Evolutionary conservation across 1,284 basidiomycete species (phyloP).

Genomic region (Abortiporus biennis): DNA sequence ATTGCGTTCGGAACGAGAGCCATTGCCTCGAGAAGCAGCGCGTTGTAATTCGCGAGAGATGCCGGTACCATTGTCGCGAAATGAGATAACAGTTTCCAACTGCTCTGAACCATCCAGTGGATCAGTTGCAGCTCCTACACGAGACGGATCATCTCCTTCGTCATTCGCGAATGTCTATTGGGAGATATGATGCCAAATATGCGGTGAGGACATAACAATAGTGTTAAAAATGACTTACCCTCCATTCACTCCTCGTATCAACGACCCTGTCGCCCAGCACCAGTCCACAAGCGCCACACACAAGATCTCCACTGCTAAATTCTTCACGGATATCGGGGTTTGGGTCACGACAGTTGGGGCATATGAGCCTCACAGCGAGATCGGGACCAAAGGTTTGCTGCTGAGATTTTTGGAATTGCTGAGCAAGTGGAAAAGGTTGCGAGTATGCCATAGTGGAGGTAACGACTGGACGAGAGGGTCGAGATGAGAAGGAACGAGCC

Average conservation of each 20-base stretch:
- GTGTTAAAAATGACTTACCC: conserved; percentile 52
- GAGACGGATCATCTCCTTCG: conserved; percentile 98
- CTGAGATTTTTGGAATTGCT: conserved; percentile 37
- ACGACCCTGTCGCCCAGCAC: conserved; percentile 95
- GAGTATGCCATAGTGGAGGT: conserved; percentile 38
- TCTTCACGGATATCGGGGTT: conserved; percentile 95
- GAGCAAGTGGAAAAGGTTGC: conserved; percentile 71
- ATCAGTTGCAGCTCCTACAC: conserved; percentile 96
- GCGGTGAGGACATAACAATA: conserved; percentile 11
- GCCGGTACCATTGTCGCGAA: conserved; percentile 91
- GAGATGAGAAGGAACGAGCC: conserved; percentile 4
- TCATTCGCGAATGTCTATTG: conserved; percentile 96
- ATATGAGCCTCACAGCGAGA: conserved; percentile 86
- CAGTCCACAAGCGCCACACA: conserved; percentile 94
- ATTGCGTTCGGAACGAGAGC: conserved; percentile 77
- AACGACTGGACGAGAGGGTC: conserved; percentile 17
- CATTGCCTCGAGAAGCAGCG: conserved; percentile 76
- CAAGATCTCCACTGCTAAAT: conserved; percentile 95
- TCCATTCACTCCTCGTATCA: conserved; percentile 97
- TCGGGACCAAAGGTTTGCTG: conserved; percentile 70
- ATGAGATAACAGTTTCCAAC: conserved; percentile 92
- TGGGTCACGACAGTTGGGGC: conserved; percentile 90
- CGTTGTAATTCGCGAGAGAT: conserved; percentile 90
- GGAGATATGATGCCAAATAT: conserved; percentile 11
- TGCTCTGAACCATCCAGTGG: conserved; percentile 93